Base-by-base conservation (phyloP, 495 filamentous ascomycete genomes). In the Xylaria scruposa region DNA sequence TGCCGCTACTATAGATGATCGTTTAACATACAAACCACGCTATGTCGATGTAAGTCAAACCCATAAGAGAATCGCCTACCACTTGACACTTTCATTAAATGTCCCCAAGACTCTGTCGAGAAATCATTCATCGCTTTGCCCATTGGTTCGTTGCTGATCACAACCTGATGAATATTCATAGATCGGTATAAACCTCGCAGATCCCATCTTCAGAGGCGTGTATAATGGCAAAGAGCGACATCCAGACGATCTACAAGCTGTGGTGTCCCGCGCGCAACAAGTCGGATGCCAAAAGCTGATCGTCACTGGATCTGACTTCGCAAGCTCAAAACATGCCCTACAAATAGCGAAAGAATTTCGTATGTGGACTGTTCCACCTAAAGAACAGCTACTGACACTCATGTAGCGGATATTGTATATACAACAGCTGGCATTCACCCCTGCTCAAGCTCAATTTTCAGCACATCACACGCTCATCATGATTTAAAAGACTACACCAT, bases 131-230 rank as follows among this genome's bases (percentile, higher is more conserved):
- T n/a, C n/a, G n/a, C n/a, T n/a, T n/a, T n/a, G n/a, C n/a, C n/a
- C n/a, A n/a, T n/a, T n/a, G n/a, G n/a, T 21, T 33, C 9, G 42
- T 53, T 12, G 56, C 68, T 42, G 36, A 67, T 8, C 31, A 12
- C 15, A 10, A 51, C 17, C 54, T 42, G 21, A 44, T 42, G 17
- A 29, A 9, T 15, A 21, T 19, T 53, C 15, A 53, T 74, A 88
- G 87, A 89, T 98, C 67, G 96, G 96, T 46, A 97, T 99, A 84
- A 99, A 99, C 82, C 86, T 99, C 49, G 91, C 93, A 64, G 96
- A 98, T 72, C 89, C 91, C 31, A 91, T 97, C 73, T 99, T 94
- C 81, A 84, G 85, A 29, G 96, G 96, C 56, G 81, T 88, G 29
- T 95, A 99, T 77, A 91, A 96, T 77, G 93, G 93, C 70, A 96